Base-by-base conservation (phyloP, 805 yeast species). In the Kuraishia hungarica region DNA sequence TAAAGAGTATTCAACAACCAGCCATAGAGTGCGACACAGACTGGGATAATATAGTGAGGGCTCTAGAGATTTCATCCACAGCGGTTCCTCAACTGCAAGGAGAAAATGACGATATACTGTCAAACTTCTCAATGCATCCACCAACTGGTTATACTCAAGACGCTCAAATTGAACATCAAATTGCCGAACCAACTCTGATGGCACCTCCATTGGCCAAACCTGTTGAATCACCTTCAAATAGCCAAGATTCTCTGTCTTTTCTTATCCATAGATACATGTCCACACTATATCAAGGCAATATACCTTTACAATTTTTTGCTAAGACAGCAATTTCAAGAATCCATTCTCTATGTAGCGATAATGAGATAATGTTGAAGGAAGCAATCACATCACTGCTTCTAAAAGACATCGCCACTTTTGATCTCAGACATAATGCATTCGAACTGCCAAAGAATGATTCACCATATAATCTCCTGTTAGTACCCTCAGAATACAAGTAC, bases 241-340 rank as follows among this genome's bases (percentile, higher is more conserved):
- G n/a, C 15, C 43, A 35, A 13, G 43, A 35, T 35, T 7, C 43
- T 13, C 43, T 7, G 43, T 35, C 43, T 10, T 35, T 35, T 15
- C 52, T 69, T 2, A 52, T 58, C 1, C 66, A 66, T 23, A 51
- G 66, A 15, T 69, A 69, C 53, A 64, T 60, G 29, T 56, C 65
- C 1, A 60, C 63, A 7, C 57, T 69, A 3, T 69, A 68, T 57
- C 59, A 56, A 20, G 53, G 54, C n/a, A 56, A 65, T 2, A 58
- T 60, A 2, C 67, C 68, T 13, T 29, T 68, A 6, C 67, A 66
- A 53, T 63, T 62, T 51, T 68, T 69, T 50, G 59, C 67, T 2
- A 69, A 69, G 53, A 66, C 70, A 1, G 61, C 71, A 1, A 50
- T 69, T 6, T 65, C 72, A 0, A 61, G 70, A 49, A 57, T 68